These are phyloP conservation scores for Elaeagnus macrophylla DNA, from an alignment of 306 rosid species.

Conservation along the genomic window DNA sequence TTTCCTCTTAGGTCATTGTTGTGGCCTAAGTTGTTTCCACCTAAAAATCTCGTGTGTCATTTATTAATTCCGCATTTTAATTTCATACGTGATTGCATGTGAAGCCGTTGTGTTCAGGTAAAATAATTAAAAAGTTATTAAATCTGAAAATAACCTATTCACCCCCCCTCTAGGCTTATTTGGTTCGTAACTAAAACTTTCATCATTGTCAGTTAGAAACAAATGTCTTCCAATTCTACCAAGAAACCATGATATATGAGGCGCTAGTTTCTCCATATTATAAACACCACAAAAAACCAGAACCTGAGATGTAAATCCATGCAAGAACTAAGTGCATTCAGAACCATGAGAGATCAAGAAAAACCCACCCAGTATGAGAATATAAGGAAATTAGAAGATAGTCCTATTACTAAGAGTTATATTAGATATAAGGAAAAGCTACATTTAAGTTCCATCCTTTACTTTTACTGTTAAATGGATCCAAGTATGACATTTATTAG, in stretches of 20 bases:
- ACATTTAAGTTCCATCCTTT: conserved; percentile 1
- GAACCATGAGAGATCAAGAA: conserved; percentile 2
- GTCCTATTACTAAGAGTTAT: too few relatives aligned
- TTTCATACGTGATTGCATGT: too few relatives aligned
- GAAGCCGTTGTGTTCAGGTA: too few relatives aligned
- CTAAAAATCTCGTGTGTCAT: too few relatives aligned
- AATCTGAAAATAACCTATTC: too few relatives aligned
- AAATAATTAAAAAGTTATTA: too few relatives aligned
- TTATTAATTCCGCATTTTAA: too few relatives aligned
- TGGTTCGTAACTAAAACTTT: too few relatives aligned
- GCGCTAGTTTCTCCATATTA: conserved; percentile 54
- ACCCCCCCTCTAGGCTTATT: too few relatives aligned
- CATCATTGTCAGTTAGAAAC: conserved; percentile 51
- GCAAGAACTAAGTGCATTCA: conserved; percentile 6
- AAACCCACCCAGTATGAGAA: background rate
- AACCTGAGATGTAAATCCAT: conserved; percentile 36
- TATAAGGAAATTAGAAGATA: too few relatives aligned
- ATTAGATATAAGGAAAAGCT: background rate
- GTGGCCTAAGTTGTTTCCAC: too few relatives aligned
- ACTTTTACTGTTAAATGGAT: background rate
- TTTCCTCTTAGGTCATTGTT: too few relatives aligned
- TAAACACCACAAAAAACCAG: conserved; percentile 65
- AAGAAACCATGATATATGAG: conserved; percentile 43
- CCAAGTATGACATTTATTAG: background rate
- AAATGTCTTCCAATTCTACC: conserved; percentile 76